Percentiles rank a stretch among this genome's conserved stretches.
Evolutionary conservation across 2,329 filamentous ascomycete species (phyloP).

Genomic region (Colletotrichum graminicola): DNA sequence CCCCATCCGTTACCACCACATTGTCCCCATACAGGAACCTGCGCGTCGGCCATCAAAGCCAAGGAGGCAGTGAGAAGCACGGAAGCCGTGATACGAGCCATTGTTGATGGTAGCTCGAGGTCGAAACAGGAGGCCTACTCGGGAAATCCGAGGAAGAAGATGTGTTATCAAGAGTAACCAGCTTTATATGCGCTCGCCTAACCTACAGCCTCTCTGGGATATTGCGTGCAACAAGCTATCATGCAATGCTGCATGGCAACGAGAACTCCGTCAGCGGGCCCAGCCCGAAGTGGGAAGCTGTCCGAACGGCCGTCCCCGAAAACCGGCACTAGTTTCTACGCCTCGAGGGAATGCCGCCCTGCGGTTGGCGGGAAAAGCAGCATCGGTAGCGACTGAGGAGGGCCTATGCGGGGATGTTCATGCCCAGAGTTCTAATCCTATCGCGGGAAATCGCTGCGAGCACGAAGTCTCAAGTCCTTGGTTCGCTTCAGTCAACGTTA

Average conservation of each 20-base stretch:
- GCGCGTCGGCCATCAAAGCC: constrained; percentile 23
- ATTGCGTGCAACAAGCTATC: not conserved
- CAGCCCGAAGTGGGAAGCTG: constrained; percentile 1
- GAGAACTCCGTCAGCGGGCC: not conserved
- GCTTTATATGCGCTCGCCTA: not conserved
- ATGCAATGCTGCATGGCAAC: not conserved
- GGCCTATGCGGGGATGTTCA: constrained; percentile 9
- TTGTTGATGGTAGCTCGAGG: not conserved
- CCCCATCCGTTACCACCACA: constrained; percentile 57
- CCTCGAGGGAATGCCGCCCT: not conserved
- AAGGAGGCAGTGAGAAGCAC: constrained; percentile 18
- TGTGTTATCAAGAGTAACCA: accelerated
- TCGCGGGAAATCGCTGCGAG: not conserved
- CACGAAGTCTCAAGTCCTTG: constrained; percentile 17
- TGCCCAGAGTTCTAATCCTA: not conserved
- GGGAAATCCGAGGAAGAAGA: not conserved
- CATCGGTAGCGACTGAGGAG: not conserved
- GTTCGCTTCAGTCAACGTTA: not conserved
- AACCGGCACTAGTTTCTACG: not conserved
- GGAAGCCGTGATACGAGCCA: constrained; percentile 29
- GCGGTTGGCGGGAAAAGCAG: constrained; percentile 36
- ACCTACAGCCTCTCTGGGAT: not conserved
- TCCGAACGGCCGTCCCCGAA: not conserved
- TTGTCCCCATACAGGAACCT: constrained; percentile 48
- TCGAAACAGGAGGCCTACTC: not conserved